These are phyloP conservation scores for Kwoniella shandongensis DNA, from an alignment of 768 basidiomycete genomes.

Conservation along the genomic window DNA sequence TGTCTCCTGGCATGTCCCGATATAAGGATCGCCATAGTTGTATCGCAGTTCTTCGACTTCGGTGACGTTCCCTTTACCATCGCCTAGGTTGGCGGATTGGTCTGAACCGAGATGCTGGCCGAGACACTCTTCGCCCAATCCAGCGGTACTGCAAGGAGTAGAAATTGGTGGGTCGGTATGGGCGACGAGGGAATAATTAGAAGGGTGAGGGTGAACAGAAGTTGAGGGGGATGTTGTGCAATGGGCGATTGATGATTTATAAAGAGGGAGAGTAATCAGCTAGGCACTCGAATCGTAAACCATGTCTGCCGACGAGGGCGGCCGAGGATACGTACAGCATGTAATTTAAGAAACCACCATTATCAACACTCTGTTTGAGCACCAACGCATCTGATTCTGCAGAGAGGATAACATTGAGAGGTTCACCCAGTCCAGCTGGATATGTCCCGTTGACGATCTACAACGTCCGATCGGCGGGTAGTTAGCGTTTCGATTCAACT, in stretches of 20 bases:
- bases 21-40: constrained; percentile 73
- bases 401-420: constrained; percentile 77
- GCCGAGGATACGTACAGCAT: constrained; percentile 63
- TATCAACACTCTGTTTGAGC: constrained; percentile 59
- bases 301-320: background rate
- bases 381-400: constrained; percentile 71
- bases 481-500: background rate
- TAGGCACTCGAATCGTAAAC: too few relatives aligned
- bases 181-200: too few relatives aligned
- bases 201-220: background rate
- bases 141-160: constrained; percentile 59
- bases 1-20: constrained; percentile 86
- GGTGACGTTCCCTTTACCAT: constrained; percentile 71
- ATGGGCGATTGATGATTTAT: too few relatives aligned
- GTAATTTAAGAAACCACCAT: constrained; percentile 80
- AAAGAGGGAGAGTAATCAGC: too few relatives aligned
- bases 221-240: too few relatives aligned
- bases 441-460: constrained; percentile 57
- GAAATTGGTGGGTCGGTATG: background rate
- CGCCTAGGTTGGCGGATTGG: constrained; percentile 74
- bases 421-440: constrained; percentile 77
- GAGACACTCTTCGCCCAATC: constrained; percentile 68
- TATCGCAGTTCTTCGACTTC: constrained; percentile 81
- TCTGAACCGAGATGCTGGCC: constrained; percentile 71
- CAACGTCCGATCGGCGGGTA: background rate